Base-by-base conservation (phyloP, 2,329 filamentous ascomycete species). In the Penicillium sp. region DNA sequence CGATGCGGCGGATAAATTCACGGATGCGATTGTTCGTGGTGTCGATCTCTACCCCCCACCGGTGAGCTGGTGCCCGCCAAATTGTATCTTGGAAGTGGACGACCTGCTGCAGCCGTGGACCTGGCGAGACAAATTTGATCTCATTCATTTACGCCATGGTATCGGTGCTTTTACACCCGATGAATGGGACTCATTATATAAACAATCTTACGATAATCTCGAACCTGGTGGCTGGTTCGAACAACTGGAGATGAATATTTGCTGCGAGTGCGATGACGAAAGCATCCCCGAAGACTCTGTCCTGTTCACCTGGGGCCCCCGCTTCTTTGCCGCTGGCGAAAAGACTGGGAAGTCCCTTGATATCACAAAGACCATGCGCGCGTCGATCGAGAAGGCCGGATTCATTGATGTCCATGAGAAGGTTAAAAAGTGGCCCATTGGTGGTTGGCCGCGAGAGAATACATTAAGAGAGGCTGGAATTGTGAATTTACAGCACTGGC, bases 361-460 rank as follows among this genome's bases (percentile, higher is more conserved):
- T 14, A 14, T 39, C 3, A 39, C 19, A 3, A 39, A 23, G 6
- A 21, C 36, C 16, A 39, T 39, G 36, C 36, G 36, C 13, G 19
- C 36, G 6, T 39, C 36, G 3, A 39, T 39, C 16, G 19, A 39
- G 16, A 45, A 51, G 37, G 43, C 16, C 28, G 28, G 39, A 13
- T 43, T 51, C 45, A 29, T 45, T 21, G 43, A 51, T 45, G 31
- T 37, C 24, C 48, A 51, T 45, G 48, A 51, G 26, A 45, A 36
- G 39, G 31, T 29, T 45, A 36, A 51, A 8, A 43, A 34, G 21
- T 42, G 37, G 47, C 36, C 47, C 8, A 40, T 39, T 39, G 36
- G 36, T 10, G 7, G 5, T 23, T 39, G 36, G 36, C 36, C 36
- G 5, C 36, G 39, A 23, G 47, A 49, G 13, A 16, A 23, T 39